These are phyloP conservation scores for Starmerella davenportii DNA, from an alignment of 805 yeast species.

Conservation along the genomic window DNA sequence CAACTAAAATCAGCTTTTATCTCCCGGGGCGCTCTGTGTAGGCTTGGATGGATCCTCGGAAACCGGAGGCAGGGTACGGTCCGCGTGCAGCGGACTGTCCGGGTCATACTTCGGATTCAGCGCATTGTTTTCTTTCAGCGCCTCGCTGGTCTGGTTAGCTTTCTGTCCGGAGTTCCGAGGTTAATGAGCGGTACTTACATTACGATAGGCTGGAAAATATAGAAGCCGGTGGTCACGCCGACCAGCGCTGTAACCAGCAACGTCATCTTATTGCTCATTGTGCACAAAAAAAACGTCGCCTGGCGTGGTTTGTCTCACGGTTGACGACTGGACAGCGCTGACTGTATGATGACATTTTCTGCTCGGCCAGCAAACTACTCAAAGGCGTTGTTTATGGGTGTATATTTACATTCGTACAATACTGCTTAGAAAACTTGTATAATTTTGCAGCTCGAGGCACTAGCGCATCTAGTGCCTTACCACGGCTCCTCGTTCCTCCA, in stretches of 20 bases:
- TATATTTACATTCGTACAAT: too few relatives aligned
- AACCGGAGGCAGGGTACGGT: too few relatives aligned
- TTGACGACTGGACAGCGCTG: too few relatives aligned
- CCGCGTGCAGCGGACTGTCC: too few relatives aligned
- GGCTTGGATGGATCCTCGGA: too few relatives aligned
- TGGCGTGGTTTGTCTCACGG: too few relatives aligned
- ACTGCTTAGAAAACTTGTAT: too few relatives aligned
- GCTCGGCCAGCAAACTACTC: too few relatives aligned
- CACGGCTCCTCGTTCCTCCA: constrained; percentile 40
- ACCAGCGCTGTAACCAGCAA: constrained; percentile 15
- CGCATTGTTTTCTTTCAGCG: constrained; percentile 17
- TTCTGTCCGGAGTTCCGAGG: background rate
- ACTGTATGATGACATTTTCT: too few relatives aligned
- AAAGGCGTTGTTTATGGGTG: too few relatives aligned
- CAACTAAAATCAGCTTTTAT: constrained; percentile 5
- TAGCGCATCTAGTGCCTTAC: too few relatives aligned
- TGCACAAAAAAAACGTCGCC: background rate
- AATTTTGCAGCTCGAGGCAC: too few relatives aligned
- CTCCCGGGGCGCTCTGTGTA: background rate
- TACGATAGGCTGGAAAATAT: constrained; percentile 18
- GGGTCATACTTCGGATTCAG: constrained; percentile 16
- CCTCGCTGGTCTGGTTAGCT: constrained; percentile 13
- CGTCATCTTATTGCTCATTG: constrained; percentile 12
- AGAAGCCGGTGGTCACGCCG: constrained; percentile 16
- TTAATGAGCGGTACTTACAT: constrained; percentile 14